A percentile compares a stretch with the other conserved stretches of the same genome.
phyloP scores from a whole-genome alignment of 2,329 filamentous ascomycete genomes.

The Verticillium isaacii region DNA sequence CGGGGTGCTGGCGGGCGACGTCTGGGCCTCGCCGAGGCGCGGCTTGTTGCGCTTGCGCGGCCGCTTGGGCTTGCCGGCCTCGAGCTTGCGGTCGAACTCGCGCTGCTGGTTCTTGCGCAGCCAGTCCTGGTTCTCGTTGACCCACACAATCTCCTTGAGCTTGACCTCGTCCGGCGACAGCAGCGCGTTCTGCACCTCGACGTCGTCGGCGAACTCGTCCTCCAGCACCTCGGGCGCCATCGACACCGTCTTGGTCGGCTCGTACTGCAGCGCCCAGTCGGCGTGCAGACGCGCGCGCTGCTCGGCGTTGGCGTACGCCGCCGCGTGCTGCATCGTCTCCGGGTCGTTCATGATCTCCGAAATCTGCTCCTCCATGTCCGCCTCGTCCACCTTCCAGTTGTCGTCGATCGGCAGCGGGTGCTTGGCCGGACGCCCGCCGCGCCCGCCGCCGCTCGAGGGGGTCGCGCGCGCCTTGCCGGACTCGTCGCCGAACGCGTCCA shows the following conservation, averaged over 20 bases:
- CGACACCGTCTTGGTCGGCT: constrained; percentile 42
- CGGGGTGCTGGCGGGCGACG: constrained; percentile 61
- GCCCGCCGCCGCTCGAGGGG: not conserved
- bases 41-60: constrained; percentile 53
- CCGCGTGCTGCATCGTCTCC: constrained; percentile 49
- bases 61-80: constrained; percentile 51
- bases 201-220: constrained; percentile 84
- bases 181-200: constrained; percentile 77
- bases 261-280: constrained; percentile 43
- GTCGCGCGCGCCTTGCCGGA: not conserved
- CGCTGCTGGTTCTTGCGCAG: constrained; percentile 83
- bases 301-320: constrained; percentile 53
- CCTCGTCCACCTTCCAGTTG: constrained; percentile 59
- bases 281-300: constrained; percentile 50
- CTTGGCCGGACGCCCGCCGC: not conserved
- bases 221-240: constrained; percentile 66
- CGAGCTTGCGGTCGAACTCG: constrained; percentile 66
- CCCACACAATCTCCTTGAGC: constrained; percentile 89
- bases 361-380: constrained; percentile 65
- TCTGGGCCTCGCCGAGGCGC: constrained; percentile 60
- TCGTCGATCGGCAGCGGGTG: constrained; percentile 48
- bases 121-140: constrained; percentile 92
- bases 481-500: constrained; percentile 11
- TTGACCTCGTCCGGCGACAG: constrained; percentile 68
- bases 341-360: constrained; percentile 63